Conservation (phyloP, 495 filamentous ascomycete genomes). For the Neurospora cerealis region DNA sequence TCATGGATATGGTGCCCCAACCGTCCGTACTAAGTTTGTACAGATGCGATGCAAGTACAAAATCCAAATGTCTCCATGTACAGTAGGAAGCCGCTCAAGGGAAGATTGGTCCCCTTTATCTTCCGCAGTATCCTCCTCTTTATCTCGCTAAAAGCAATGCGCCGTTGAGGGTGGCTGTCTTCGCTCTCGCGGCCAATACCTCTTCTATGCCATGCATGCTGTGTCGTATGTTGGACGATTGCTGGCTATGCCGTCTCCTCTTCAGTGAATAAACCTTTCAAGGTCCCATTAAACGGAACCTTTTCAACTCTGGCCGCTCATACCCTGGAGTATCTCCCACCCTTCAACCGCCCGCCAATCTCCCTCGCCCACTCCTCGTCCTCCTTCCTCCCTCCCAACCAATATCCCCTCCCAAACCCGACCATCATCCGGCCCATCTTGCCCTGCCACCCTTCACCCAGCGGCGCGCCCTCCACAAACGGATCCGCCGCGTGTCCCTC, state of each 20-base stretch:
- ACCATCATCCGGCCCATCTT: slow-evolving; percentile 66
- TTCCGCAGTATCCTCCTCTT: background rate
- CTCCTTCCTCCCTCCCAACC: slow-evolving; percentile 48
- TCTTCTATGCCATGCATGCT: background rate
- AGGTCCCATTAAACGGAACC: background rate
- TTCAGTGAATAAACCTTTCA: too few species aligned
- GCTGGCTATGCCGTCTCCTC: background rate
- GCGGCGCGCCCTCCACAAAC: slow-evolving; percentile 54
- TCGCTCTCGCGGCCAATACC: background rate
- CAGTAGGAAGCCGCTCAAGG: background rate
- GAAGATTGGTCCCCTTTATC: background rate
- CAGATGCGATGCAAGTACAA: background rate
- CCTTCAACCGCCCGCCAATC: slow-evolving; percentile 47
- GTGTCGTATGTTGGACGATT: background rate
- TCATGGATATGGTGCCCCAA: background rate
- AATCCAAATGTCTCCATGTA: background rate
- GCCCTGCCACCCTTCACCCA: slow-evolving; percentile 69
- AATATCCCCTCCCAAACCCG: slow-evolving; percentile 58
- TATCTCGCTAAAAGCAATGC: background rate
- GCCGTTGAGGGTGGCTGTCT: background rate
- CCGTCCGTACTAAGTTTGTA: background rate
- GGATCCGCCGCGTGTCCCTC: slow-evolving; percentile 50
- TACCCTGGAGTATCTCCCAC: background rate
- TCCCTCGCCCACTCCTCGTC: slow-evolving; percentile 50
- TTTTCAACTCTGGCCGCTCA: background rate